These are phyloP conservation scores for Vicia villosa DNA, from an alignment of 306 rosid species.

Conservation along the genomic window DNA sequence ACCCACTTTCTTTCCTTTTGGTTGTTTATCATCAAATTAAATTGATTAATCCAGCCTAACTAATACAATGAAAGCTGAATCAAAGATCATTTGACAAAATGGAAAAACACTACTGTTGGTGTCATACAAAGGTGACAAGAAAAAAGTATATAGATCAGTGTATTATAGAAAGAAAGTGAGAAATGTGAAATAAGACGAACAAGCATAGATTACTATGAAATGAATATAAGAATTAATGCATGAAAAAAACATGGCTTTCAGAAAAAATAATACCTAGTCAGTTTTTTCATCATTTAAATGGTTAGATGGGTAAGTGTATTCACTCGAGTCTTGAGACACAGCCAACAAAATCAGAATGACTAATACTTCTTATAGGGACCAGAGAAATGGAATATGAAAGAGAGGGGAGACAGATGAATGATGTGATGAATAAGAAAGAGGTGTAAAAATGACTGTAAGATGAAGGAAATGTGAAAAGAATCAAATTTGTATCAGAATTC, in stretches of 20 bases:
- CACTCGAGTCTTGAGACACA: too few relatives aligned
- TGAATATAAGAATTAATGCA: not conserved
- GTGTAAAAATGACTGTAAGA: not conserved
- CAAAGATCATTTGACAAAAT: slow-evolving; percentile 7
- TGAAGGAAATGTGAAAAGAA: not conserved
- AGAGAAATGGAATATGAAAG: not conserved
- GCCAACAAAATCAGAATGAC: not conserved
- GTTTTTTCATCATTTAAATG: not conserved
- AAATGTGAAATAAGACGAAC: not conserved
- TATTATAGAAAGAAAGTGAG: not conserved
- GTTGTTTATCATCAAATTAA: not conserved
- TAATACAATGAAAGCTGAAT: slow-evolving; percentile 11
- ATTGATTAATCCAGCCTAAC: not conserved
- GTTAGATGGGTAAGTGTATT: not conserved
- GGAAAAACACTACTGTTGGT: not conserved
- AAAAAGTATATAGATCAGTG: not conserved
- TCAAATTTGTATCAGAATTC: not conserved
- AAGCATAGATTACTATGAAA: not conserved
- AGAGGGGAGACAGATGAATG: not conserved
- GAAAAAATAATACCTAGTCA: not conserved
- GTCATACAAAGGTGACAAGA: not conserved
- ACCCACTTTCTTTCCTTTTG: not conserved
- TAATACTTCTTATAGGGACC: not conserved
- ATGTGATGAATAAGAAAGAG: not conserved
- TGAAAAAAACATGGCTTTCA: not conserved